Percentiles rank a stretch among this genome's conserved stretches.
Evolutionary conservation across 768 basidiomycete species (phyloP).

Genomic region (Scleroderma bovista): DNA sequence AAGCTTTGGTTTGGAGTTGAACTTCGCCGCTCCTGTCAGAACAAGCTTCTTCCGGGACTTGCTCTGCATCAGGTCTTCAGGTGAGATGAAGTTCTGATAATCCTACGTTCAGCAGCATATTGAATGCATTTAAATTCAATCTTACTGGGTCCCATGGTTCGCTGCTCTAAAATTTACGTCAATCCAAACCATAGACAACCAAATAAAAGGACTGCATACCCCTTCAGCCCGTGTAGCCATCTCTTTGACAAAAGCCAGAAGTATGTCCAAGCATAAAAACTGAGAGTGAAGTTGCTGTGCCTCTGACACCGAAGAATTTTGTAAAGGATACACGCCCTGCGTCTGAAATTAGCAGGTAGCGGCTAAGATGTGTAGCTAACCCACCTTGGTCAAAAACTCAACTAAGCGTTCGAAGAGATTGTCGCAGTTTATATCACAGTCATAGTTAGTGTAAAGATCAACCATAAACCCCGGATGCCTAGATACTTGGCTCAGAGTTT

Average conservation of each 20-base stretch:
- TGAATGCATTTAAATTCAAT: conserved; percentile 5
- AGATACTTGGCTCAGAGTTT: conserved; percentile 77
- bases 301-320: conserved; percentile 52
- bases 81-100: conserved; percentile 47
- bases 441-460: conserved; percentile 93
- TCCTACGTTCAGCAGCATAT: conserved; percentile 1
- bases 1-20: conserved; percentile 90
- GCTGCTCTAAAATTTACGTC: conserved; percentile 29
- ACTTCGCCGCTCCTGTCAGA: conserved; percentile 74
- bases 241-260: conserved; percentile 81
- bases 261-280: conserved; percentile 79
- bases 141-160: conserved; percentile 64
- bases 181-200: conserved; percentile 2
- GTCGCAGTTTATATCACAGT: conserved; percentile 95
- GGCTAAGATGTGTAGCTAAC: conserved; percentile 7
- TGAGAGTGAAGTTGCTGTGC: conserved; percentile 73
- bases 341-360: conserved; percentile 3
- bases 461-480: conserved; percentile 90
- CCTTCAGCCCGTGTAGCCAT: conserved; percentile 68
- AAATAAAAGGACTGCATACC: conserved; percentile 29
- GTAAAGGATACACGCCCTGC: conserved; percentile 77
- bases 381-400: conserved; percentile 83
- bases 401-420: conserved; percentile 89
- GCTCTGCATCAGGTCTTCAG: conserved; percentile 52
- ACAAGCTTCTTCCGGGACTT: conserved; percentile 88